Evolutionary conservation across 768 basidiomycete species (phyloP).

Genomic region (Cyclocybe cylindracea): DNA sequence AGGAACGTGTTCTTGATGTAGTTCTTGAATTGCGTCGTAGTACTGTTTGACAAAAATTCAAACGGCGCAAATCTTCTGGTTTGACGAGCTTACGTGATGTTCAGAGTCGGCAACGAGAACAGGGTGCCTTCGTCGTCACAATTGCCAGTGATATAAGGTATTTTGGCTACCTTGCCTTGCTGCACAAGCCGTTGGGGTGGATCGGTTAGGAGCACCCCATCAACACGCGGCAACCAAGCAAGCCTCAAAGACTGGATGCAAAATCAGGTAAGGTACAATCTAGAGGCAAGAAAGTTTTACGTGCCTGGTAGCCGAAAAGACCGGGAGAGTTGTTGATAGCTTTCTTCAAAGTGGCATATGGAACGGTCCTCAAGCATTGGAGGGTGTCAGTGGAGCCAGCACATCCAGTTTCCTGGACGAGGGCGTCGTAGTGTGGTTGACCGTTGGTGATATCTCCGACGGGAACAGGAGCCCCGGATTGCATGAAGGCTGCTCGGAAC

Average conservation of each 20-base stretch:
- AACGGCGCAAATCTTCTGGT: background rate
- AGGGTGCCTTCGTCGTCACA: slow-evolving; percentile 42
- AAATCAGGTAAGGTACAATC: background rate
- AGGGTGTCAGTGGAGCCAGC: slow-evolving; percentile 37
- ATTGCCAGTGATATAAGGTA: slow-evolving; percentile 26
- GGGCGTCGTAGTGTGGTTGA: slow-evolving; percentile 43
- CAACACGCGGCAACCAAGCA: slow-evolving; percentile 35
- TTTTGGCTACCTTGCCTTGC: slow-evolving; percentile 31
- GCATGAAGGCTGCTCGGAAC: slow-evolving; percentile 53
- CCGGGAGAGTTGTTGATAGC: slow-evolving; percentile 41
- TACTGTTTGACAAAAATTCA: slow-evolving; percentile 20
- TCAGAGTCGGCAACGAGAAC: slow-evolving; percentile 19
- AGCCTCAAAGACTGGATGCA: slow-evolving; percentile 21
- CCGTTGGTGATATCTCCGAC: slow-evolving; percentile 43
- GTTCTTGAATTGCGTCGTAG: slow-evolving; percentile 29
- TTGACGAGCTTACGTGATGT: slow-evolving; percentile 21
- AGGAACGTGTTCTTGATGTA: slow-evolving; percentile 8
- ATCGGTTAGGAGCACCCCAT: slow-evolving; percentile 34
- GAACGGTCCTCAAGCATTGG: slow-evolving; percentile 38
- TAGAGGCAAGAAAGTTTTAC: no score
- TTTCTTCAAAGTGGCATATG: slow-evolving; percentile 34
- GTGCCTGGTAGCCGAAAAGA: slow-evolving; percentile 41
- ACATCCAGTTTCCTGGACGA: slow-evolving; percentile 35
- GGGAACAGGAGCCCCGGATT: slow-evolving; percentile 41
- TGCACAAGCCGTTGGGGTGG: slow-evolving; percentile 27